Evolutionary conservation across 1,139 yeast species (phyloP), one percentile per base, ranked within the genome.

Genomic region (Kodamaea plutei): DNA sequence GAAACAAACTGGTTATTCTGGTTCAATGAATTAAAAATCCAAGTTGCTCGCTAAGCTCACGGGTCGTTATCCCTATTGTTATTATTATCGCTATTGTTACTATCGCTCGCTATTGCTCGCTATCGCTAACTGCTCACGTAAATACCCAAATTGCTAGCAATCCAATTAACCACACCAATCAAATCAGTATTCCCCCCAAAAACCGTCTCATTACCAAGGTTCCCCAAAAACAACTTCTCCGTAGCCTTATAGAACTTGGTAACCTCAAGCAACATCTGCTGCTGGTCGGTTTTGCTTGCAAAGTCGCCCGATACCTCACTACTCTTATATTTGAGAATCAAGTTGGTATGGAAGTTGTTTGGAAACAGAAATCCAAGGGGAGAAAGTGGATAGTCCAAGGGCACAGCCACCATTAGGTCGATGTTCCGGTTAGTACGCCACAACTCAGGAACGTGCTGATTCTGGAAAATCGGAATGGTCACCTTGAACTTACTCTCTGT

Each of bases 141-240:
- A 7, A 7, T 17, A 7, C 20, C 20, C 20, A 17, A 7, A 21
- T 61, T 50, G 30, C 58, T 59, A 5, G 50, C 43, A 15, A 63
- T 36, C 45, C 58, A 58, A 38, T 62, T 63, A 26, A 61, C 36
- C 8, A 44, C 41, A 8, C 43, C 41, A 10, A 59, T 47, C 14
- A 62, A 41, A 35, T 40, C 49, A 4, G 38, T 28, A 7, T 44
- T 31, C 1, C 38, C 41, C 7, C 35, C 38, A 35, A 51, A 50
- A 8, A 39, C 34, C 24, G 38, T 44, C 5, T 26, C 28, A 17
- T 39, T 39, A 14, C 56, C 48, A 35, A 61, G 57, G 7, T 35
- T 19, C 2, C 41, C 36, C 15, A 63, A 40, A 13, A 35, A 26
- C 25, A 54, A 56, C 28, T 36, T 39, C 34, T 61, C 68, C 15